Conservation (phyloP, 129 eudicot species). For the Flaveria brownii region DNA sequence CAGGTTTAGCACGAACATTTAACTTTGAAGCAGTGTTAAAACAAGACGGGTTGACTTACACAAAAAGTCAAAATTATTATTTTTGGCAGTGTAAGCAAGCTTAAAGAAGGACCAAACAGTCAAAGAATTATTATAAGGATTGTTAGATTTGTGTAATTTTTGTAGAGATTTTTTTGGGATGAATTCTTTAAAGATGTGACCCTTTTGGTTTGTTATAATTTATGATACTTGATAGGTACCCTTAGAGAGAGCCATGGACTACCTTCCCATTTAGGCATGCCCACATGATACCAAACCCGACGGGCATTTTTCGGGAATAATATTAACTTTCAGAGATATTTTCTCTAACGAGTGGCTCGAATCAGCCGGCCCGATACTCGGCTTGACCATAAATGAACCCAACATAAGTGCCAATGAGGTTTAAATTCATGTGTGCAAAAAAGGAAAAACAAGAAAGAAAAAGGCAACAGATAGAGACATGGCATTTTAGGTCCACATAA, state of each 20-base stretch:
- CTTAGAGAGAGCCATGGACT: conserved; percentile 24
- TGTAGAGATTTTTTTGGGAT: conserved; percentile 2
- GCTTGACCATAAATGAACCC: conserved; percentile 14
- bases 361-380: conserved; percentile 1
- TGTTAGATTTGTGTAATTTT: conserved; percentile 13
- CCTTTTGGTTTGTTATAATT: conserved; percentile 29
- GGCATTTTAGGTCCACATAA: conserved; percentile 37
- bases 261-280: conserved; percentile 26
- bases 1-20: background rate
- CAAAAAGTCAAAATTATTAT: background rate
- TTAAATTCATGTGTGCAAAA: conserved; percentile 16
- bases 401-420: conserved; percentile 21
- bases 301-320: conserved; percentile 5
- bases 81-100: conserved; percentile 6
- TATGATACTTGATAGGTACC: conserved; percentile 24
- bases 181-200: conserved; percentile 34
- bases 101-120: conserved; percentile 8
- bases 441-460: conserved; percentile 34
- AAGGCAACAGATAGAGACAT: conserved; percentile 36
- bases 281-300: conserved; percentile 29
- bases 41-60: background rate
- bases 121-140: conserved; percentile 13
- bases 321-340: conserved; percentile 17
- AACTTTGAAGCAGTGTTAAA: background rate
- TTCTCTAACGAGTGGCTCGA: conserved; percentile 20